phyloP scores from a whole-genome alignment of 2,329 filamentous ascomycete genomes.

The Trichoderma koningiopsis region DNA sequence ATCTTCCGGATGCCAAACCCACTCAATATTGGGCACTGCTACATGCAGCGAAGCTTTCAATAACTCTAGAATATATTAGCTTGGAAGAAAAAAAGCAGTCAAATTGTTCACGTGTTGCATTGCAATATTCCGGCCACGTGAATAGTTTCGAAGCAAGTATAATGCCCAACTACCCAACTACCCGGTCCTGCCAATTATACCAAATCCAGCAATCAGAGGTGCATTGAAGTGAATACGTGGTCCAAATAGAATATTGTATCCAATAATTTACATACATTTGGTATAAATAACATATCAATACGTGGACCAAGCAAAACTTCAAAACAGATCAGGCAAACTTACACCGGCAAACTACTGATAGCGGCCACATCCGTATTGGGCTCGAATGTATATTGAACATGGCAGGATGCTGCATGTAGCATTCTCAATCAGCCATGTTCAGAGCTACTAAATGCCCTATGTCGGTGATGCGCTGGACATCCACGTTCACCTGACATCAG shows the following conservation, averaged over 20 bases:
- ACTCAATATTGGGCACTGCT: background rate
- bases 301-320: constrained; percentile 10
- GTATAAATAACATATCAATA: background rate
- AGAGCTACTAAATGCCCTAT: background rate
- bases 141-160: background rate
- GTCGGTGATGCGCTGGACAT: constrained; percentile 6
- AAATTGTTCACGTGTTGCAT: background rate
- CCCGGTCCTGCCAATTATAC: background rate
- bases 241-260: too few species aligned
- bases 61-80: background rate
- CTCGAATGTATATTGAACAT: background rate
- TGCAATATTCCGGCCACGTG: background rate
- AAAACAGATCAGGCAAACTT: background rate
- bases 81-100: background rate
- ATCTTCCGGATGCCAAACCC: background rate
- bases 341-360: background rate
- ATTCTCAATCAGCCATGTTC: background rate
- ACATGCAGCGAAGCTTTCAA: background rate
- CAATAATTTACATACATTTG: too few species aligned
- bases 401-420: background rate
- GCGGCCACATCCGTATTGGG: background rate
- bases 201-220: background rate
- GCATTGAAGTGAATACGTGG: background rate
- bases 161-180: background rate
- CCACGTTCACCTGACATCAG: background rate